These are phyloP conservation scores for Pseudocercospora pini-densiflorae DNA, from an alignment of 2,329 filamentous ascomycete genomes.

Conservation along the genomic window DNA sequence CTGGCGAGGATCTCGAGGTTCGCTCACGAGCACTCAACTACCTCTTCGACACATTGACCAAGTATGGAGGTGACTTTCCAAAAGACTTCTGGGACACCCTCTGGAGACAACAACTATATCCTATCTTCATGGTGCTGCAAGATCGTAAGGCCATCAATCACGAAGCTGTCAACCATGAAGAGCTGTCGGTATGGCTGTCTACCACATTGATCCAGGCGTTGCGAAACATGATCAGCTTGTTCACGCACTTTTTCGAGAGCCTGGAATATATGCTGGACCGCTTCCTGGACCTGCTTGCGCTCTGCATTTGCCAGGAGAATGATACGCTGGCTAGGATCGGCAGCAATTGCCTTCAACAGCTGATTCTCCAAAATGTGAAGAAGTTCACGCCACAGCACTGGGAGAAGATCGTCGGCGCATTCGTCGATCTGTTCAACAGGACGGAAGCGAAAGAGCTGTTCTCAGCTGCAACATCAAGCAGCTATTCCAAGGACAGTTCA, in stretches of 20 bases:
- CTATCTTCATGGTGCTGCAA: slow-evolving; percentile 97
- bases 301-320: slow-evolving; percentile 99
- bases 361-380: slow-evolving; percentile 93
- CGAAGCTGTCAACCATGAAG: slow-evolving; percentile 93
- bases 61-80: slow-evolving; percentile 89
- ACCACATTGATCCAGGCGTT: slow-evolving; percentile 99
- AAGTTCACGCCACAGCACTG: slow-evolving; percentile 90
- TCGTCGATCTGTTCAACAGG: slow-evolving; percentile 91
- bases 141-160: slow-evolving; percentile 90
- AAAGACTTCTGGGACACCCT: slow-evolving; percentile 98
- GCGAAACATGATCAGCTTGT: slow-evolving; percentile 97
- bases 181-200: slow-evolving; percentile 96
- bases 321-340: slow-evolving; percentile 98
- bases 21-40: slow-evolving; percentile 88
- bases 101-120: slow-evolving; percentile 95
- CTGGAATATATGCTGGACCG: slow-evolving; percentile 97
- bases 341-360: slow-evolving; percentile 95
- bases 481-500: slow-evolving; percentile 32
- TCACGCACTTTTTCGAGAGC: slow-evolving; percentile 97
- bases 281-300: slow-evolving; percentile 90
- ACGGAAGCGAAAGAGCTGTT: slow-evolving; percentile 97
- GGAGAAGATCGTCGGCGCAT: slow-evolving; percentile 92
- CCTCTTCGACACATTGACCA: slow-evolving; percentile 91
- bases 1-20: slow-evolving; percentile 95
- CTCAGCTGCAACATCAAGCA: slow-evolving; percentile 68